Conservation (phyloP, 1,284 basidiomycete genomes). For the Rhodotorula sp. region DNA sequence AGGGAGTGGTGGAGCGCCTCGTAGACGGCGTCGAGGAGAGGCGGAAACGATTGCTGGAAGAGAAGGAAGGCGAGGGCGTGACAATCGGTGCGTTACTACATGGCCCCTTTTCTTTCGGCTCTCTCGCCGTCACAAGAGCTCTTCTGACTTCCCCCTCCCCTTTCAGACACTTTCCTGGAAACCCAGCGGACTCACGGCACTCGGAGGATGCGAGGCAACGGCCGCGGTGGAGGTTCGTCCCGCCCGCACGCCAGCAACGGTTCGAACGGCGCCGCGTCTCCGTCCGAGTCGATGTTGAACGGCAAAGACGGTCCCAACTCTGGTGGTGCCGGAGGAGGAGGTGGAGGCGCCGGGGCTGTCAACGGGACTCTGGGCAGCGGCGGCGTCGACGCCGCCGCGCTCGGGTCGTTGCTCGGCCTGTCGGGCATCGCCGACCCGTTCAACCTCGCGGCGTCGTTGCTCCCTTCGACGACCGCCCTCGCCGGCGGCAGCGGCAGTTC, state of each 20-base stretch:
- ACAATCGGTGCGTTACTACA: constrained; percentile 49
- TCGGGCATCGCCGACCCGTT: constrained; percentile 37
- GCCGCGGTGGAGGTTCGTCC: constrained; percentile 8
- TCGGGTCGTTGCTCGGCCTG: constrained; percentile 30
- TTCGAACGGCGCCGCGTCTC: constrained; percentile 21
- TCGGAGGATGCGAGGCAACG: constrained; percentile 31
- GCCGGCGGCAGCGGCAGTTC: constrained; percentile 7
- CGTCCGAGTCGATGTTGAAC: constrained; percentile 22
- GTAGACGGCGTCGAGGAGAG: constrained; percentile 55
- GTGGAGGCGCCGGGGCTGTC: neutral
- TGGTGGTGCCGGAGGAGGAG: neutral
- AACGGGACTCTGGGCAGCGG: neutral
- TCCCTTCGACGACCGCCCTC: constrained; percentile 9
- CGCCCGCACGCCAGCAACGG: neutral
- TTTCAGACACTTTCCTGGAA: constrained; percentile 37
- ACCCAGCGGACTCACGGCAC: constrained; percentile 38
- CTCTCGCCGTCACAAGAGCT: neutral
- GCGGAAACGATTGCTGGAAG: constrained; percentile 53
- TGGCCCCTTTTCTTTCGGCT: neutral
- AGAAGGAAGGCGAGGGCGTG: constrained; percentile 56
- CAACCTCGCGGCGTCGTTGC: constrained; percentile 34
- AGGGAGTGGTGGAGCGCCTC: constrained; percentile 51
- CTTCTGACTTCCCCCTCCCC: accelerated
- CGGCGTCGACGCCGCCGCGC: constrained; percentile 23
- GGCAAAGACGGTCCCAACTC: constrained; percentile 5